Evolutionary conservation across 179 eudicot genomes (phyloP).

Genomic region (Beta corolliflora): DNA sequence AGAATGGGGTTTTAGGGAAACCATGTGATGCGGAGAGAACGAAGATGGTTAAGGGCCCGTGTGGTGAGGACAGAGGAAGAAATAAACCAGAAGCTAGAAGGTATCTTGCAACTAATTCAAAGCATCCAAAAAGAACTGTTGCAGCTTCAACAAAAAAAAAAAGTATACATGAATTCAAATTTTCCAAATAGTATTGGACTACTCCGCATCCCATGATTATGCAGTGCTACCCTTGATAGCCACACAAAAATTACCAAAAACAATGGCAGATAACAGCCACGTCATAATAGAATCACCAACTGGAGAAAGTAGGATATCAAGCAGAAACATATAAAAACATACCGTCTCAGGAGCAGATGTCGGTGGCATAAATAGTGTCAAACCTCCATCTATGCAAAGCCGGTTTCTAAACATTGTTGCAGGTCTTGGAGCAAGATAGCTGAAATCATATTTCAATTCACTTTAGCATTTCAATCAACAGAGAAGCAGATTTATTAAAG

Average conservation of each 20-base stretch:
- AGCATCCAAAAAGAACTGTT: too few species aligned
- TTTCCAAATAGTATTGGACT: not conserved
- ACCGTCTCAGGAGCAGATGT: conserved; percentile 94
- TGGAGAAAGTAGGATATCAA: not conserved
- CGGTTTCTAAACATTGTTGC: conserved; percentile 90
- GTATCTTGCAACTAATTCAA: too few species aligned
- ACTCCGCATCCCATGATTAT: not conserved
- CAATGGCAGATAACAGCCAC: not conserved
- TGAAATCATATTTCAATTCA: conserved; percentile 38
- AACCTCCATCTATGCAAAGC: conserved; percentile 93
- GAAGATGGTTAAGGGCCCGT: too few species aligned
- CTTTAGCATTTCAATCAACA: conserved; percentile 15
- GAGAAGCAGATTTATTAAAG: conserved; percentile 4
- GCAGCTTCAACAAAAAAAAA: too few species aligned
- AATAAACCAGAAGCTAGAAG: too few species aligned
- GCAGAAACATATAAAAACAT: conserved; percentile 30
- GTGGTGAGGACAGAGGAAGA: too few species aligned
- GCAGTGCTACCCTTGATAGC: conserved; percentile 1
- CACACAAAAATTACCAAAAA: conserved; percentile 10
- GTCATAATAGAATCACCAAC: not conserved
- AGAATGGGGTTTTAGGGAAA: too few species aligned
- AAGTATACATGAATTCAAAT: not conserved
- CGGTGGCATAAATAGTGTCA: conserved; percentile 98
- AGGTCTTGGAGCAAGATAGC: conserved; percentile 97
- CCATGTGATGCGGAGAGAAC: too few species aligned